Evolutionary conservation across 2,329 filamentous ascomycete species (phyloP), one percentile per base, ranked within the genome.

Genomic region (Phaeomoniella chlamydospora): DNA sequence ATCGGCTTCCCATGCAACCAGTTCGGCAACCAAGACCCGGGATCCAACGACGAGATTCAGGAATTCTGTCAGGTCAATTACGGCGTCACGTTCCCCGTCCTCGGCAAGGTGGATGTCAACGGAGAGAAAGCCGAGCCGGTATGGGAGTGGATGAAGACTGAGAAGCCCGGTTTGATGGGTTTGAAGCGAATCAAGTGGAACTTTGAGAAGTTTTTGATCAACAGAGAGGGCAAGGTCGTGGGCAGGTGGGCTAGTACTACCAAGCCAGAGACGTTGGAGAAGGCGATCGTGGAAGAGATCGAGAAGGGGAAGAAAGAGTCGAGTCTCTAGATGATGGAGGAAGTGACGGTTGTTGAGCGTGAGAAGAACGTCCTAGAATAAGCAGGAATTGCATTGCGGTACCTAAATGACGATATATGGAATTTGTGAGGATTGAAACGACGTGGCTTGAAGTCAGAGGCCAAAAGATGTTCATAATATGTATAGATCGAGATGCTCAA

Each of bases 1-100:
- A 71, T 98, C 54, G 90, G 87, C 50, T 96, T 98, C 66, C 90
- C 90, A 39, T 96, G 88, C 77, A 98, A 96, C 71, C 90, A 98
- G 64, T 98, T 98, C 62, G 83, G 78, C 52, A 62, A 64, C 47
- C 90, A 98, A 63, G 90, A 96, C 55, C 88, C 88, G 18, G 86
- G 84, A 51, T 69, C 66, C 57, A 71, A 85, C 58, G 81, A 86
- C 40, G 75, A 86, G 38, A 87, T 88, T 58, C 79, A 86, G 62
- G 64, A 63, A 46, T 87, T 86, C 65, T 96, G 87, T 71, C 81
- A 85, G 65, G 41, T 90, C 58, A 96, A 94, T 72, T 94, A 94
- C 59, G 83, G 87, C 57, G 86, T 94, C 46, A 77, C 68, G 35
- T 96, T 96, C 69, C 86, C 88, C 46, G 76, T 96, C 45, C 67